Base-by-base conservation (phyloP, 164 flowering plant species). In the Houttuynia cordata region DNA sequence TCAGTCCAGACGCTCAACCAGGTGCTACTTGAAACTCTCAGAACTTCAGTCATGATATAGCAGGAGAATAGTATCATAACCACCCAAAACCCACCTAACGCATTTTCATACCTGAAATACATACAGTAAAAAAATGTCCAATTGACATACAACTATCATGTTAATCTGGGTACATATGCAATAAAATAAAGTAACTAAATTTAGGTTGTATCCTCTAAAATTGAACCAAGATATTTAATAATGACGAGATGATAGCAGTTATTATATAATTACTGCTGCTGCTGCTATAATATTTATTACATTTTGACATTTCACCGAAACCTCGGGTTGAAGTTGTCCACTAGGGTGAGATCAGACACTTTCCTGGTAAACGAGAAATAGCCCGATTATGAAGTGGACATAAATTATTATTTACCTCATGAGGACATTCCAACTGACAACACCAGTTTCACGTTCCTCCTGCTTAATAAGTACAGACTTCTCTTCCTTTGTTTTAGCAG, bases 361-460 rank as follows among this genome's bases (percentile, higher is more conserved):
- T 45, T 45, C 49, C 49, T 45, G 49, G 49, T 14, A 3, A 45
- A 17, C 49, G 12, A 12, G 49, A 45, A 45, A 45, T 8, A 45
- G 17, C 14, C 14, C 0, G 17, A 7, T 12, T 45, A 45, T 8
- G 5, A 45, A 45, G 17, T 45, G 17, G 17, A 53, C 17, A 19
- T 15, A 53, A 6, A 24, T 62, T 5, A 25, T 45, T 17, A 45
- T 45, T 66, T 80, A 94, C 97, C 99, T 88, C 54, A 52, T 60
- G 62, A 91, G 74, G 20, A 94, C 99, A 52, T 79, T 78, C 82
- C 65, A 81, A 65, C 91, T 91, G 65, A 94, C 87, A 71, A 94
- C 93, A 58, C 99, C 99, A 21, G 95, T 94, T 79, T 94, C 99
- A 47, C 97, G 81, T 70, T 94, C 99, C 73, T 94, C 99, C 74